Conservation (phyloP, 2,329 filamentous ascomycete species). For the Microascus cirrosus region DNA sequence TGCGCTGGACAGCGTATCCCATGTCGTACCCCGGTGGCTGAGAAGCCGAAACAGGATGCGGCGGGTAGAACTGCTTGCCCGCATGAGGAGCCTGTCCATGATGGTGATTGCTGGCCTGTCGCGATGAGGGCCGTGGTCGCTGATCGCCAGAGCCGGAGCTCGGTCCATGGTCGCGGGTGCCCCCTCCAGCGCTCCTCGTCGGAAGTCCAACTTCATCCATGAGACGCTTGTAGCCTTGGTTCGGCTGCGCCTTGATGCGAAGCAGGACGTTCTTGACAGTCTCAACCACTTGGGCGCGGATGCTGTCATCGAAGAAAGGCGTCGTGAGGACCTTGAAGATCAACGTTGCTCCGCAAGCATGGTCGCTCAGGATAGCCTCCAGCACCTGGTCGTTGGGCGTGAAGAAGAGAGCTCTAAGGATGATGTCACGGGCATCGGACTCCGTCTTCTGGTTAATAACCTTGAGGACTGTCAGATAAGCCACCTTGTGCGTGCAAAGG, state of each 20-base stretch:
- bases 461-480: conserved; percentile 92
- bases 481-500: conserved; percentile 96
- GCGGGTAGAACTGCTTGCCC: conserved; percentile 41
- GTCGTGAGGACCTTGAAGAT: conserved; percentile 99
- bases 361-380: conserved; percentile 83
- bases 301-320: conserved; percentile 89
- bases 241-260: conserved; percentile 84
- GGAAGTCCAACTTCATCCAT: conserved; percentile 98
- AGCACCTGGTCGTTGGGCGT: conserved; percentile 75
- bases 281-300: conserved; percentile 78
- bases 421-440: conserved; percentile 78
- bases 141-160: conserved; percentile 33
- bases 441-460: conserved; percentile 98
- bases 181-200: conserved; percentile 35
- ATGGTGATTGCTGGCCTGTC: conserved; percentile 38
- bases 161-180: conserved; percentile 30
- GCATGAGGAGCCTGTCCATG: conserved; percentile 24
- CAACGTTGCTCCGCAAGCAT: conserved; percentile 82
- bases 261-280: conserved; percentile 84
- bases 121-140: conserved; percentile 43
- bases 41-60: conserved; percentile 28
- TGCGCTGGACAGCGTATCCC: conserved; percentile 38
- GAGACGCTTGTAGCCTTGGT: conserved; percentile 92
- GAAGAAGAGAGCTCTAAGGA: conserved; percentile 88
- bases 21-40: conserved; percentile 34